These are phyloP conservation scores for Aristolochia fimbriata DNA, from an alignment of 164 flowering plant genomes.

Conservation along the genomic window DNA sequence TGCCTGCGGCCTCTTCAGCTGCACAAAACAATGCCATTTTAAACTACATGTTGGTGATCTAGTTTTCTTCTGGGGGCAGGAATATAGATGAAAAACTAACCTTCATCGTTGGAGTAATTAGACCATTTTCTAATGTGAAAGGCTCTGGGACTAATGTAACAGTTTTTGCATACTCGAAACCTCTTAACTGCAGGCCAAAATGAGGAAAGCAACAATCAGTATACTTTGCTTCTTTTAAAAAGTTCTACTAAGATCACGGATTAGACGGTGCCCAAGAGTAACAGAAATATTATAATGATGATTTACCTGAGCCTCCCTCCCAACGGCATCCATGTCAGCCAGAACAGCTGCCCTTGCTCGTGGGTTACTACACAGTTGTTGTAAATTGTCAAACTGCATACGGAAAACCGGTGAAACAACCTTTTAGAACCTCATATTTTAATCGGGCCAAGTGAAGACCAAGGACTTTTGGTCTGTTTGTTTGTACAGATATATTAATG, in stretches of 20 bases:
- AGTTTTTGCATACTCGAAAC: conserved; percentile 88
- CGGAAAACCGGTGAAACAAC: neutral
- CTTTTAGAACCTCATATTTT: too few relatives aligned
- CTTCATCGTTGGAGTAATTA: conserved; percentile 93
- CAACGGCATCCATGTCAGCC: conserved; percentile 81
- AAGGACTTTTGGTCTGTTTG: too few relatives aligned
- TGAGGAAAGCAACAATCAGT: neutral
- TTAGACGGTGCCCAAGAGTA: too few relatives aligned
- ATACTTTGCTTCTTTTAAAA: too few relatives aligned
- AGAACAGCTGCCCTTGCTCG: conserved; percentile 72
- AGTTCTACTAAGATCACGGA: neutral
- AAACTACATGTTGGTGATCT: neutral
- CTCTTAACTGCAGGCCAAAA: conserved; percentile 58
- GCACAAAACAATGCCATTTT: conserved; percentile 1
- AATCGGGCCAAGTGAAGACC: too few relatives aligned
- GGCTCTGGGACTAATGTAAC: conserved; percentile 77
- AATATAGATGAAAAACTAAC: conserved; percentile 17
- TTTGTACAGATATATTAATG: too few relatives aligned
- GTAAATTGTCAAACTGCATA: conserved; percentile 53
- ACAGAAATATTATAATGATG: neutral
- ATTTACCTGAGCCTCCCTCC: conserved; percentile 81
- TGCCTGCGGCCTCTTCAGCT: conserved; percentile 94
- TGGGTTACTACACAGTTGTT: conserved; percentile 59
- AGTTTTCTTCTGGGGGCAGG: neutral
- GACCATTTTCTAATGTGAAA: conserved; percentile 76